Evolutionary conservation across 495 filamentous ascomycete species (phyloP).

Genomic region (Chlorociboria aeruginascens): DNA sequence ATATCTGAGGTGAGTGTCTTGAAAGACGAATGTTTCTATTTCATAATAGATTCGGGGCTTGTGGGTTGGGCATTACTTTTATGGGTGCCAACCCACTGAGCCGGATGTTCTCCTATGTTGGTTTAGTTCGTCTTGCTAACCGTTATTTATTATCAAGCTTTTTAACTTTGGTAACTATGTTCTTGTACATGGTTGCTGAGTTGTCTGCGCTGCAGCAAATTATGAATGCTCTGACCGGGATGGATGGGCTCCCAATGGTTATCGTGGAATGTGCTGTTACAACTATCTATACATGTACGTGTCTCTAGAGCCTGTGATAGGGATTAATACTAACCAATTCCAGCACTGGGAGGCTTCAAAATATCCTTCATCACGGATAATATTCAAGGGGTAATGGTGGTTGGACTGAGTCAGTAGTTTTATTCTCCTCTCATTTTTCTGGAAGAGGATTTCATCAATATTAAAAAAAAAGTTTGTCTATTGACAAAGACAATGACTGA

Average conservation of each 20-base stretch:
- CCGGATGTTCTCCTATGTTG: no score
- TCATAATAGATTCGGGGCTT: no score
- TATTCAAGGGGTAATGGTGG: constrained; percentile 63
- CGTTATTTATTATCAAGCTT: constrained; percentile 28
- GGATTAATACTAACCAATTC: constrained; percentile 2
- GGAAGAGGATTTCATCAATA: neutral
- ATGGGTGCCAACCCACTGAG: no score
- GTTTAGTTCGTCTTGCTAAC: no score
- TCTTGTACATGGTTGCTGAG: constrained; percentile 73
- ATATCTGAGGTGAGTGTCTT: constrained; percentile 30
- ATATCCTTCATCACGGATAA: constrained; percentile 73
- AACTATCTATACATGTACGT: constrained; percentile 65
- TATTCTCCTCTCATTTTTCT: no score
- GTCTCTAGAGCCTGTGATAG: neutral
- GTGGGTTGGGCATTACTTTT: no score
- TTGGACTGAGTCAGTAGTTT: constrained; percentile 31
- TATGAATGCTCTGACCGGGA: constrained; percentile 53
- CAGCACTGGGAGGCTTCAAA: constrained; percentile 62
- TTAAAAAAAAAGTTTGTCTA: no score
- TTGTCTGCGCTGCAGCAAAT: constrained; percentile 65
- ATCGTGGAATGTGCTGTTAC: constrained; percentile 63
- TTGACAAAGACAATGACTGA: neutral
- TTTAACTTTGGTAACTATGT: constrained; percentile 63
- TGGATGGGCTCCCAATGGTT: constrained; percentile 58
- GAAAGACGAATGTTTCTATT: no score